phyloP scores from a whole-genome alignment of 83 land plant species.

The Larix sibirica region DNA sequence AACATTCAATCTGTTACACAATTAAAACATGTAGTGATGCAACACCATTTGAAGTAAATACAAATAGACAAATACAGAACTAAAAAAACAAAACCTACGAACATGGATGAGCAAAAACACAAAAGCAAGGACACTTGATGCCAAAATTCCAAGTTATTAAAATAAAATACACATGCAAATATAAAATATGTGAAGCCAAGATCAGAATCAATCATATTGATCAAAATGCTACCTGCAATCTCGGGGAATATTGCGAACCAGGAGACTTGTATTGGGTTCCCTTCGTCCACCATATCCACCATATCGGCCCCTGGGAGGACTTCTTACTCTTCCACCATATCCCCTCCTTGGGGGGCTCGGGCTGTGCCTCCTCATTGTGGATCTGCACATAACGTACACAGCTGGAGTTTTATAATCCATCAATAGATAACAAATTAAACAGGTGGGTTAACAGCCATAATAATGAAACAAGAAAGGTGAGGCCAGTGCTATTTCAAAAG shows the following conservation, averaged over 20 bases:
- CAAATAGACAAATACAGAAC: neutral
- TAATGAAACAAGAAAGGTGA: too few species aligned
- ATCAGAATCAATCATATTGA: neutral
- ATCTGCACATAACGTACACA: neutral
- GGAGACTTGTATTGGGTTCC: constrained; percentile 50
- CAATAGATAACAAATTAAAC: too few species aligned
- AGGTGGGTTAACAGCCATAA: too few species aligned
- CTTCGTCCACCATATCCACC: constrained; percentile 53
- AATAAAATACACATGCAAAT: neutral
- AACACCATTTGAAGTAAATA: neutral
- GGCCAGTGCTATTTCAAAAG: too few species aligned
- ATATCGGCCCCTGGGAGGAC: constrained; percentile 49
- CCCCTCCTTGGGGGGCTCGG: constrained; percentile 65
- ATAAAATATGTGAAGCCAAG: neutral
- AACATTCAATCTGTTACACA: too few species aligned
- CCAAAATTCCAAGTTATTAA: neutral
- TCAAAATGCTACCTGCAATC: constrained; percentile 40
- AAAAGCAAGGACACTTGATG: neutral
- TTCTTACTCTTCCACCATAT: constrained; percentile 58
- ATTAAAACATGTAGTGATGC: too few species aligned
- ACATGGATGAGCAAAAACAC: neutral
- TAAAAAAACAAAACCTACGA: neutral
- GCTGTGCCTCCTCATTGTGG: constrained; percentile 54
- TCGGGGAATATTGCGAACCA: constrained; percentile 64
- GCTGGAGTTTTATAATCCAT: too few species aligned